phyloP scores from a whole-genome alignment of 306 rosid species.

The Chamaecrista fasciculata region DNA sequence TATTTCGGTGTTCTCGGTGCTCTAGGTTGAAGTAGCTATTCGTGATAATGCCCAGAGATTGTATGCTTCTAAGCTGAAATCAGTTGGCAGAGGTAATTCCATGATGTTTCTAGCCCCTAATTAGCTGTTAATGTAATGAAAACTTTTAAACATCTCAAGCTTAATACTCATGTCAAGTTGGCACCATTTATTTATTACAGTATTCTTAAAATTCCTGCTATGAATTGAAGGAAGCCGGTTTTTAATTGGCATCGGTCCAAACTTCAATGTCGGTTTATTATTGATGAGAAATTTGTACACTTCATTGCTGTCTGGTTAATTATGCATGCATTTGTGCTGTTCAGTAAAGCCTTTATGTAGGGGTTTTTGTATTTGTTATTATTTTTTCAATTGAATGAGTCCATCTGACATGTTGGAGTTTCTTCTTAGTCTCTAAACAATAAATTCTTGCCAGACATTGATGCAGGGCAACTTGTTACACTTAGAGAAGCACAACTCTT shows the following conservation, averaged over 20 bases:
- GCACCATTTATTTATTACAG: conserved; percentile 1
- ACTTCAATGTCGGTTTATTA: background rate
- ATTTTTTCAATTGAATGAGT: background rate
- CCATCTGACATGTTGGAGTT: conserved; percentile 20
- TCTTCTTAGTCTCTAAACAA: conserved; percentile 10
- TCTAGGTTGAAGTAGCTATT: conserved; percentile 85
- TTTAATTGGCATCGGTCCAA: background rate
- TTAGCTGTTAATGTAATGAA: background rate
- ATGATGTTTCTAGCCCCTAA: conserved; percentile 15
- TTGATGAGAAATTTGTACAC: conserved; percentile 4
- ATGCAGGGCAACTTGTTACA: conserved; percentile 59
- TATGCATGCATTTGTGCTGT: background rate
- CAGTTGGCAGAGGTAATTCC: conserved; percentile 75
- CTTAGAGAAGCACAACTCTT: conserved; percentile 68
- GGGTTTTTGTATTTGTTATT: background rate
- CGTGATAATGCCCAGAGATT: conserved; percentile 92
- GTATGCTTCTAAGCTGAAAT: conserved; percentile 76
- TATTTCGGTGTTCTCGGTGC: conserved; percentile 10
- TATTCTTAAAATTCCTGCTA: background rate
- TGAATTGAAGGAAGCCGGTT: conserved; percentile 4
- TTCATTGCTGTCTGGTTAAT: background rate
- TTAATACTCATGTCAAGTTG: conserved; percentile 8
- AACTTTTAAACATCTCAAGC: background rate
- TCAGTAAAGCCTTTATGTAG: background rate
- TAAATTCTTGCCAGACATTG: conserved; percentile 52